Percentiles rank a stretch among this genome's conserved stretches.
Conservation (phyloP, 176 grass and related monocot species). For the Stipa capillata region DNA sequence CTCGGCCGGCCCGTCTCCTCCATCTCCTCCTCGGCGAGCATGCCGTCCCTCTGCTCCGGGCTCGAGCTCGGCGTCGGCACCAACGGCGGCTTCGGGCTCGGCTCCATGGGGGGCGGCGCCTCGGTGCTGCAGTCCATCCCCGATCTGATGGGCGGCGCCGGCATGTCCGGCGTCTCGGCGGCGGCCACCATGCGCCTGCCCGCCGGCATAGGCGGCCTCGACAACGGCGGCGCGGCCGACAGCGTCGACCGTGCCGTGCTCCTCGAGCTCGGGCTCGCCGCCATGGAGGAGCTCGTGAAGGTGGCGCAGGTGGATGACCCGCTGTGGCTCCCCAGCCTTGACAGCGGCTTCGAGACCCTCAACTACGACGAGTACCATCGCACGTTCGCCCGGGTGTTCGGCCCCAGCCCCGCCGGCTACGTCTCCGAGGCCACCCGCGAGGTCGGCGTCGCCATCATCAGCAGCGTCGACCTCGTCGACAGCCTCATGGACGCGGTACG, state of each 20-base stretch:
- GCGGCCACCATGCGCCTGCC: constrained; percentile 36
- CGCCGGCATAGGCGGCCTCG: constrained; percentile 19
- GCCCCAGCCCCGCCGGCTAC: constrained; percentile 39
- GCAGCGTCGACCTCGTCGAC: constrained; percentile 68
- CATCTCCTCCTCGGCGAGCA: constrained; percentile 23
- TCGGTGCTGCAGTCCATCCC: constrained; percentile 36
- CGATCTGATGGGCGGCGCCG: constrained; percentile 41
- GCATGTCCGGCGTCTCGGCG: no score
- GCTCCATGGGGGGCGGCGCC: constrained; percentile 23
- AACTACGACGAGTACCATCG: constrained; percentile 71
- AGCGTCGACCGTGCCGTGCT: constrained; percentile 46
- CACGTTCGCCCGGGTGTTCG: constrained; percentile 42
- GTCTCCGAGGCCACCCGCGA: constrained; percentile 72
- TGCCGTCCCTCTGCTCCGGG: constrained; percentile 37
- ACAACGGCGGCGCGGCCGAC: not conserved
- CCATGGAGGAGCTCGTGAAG: constrained; percentile 90
- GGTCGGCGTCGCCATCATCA: constrained; percentile 57
- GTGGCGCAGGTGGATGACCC: constrained; percentile 79
- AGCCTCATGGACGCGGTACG: constrained; percentile 87
- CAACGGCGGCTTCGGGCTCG: constrained; percentile 31
- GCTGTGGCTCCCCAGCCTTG: constrained; percentile 46
- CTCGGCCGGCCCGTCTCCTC: constrained; percentile 60
- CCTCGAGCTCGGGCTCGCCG: constrained; percentile 73
- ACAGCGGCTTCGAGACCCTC: constrained; percentile 40
- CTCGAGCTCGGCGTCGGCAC: constrained; percentile 73